These are phyloP conservation scores for Entomortierella lignicola DNA, from an alignment of 192 early-diverging fungal genomes.

Conservation along the genomic window DNA sequence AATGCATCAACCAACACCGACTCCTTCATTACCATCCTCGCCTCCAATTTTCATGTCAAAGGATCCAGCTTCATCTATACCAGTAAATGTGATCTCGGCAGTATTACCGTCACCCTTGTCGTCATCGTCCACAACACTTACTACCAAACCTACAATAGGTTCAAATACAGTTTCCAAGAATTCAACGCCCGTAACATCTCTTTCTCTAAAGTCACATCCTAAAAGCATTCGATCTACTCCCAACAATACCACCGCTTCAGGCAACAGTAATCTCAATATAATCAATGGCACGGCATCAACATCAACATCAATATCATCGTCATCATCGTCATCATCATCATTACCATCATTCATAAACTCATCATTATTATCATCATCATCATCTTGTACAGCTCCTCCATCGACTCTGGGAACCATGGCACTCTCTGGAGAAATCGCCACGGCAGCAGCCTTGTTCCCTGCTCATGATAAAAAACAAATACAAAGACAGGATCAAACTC, in stretches of 20 bases:
- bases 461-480: constrained; percentile 39
- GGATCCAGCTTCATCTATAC: not conserved
- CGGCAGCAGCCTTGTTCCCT: constrained; percentile 43
- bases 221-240: not conserved
- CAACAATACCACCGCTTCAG: not conserved
- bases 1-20: constrained; percentile 22
- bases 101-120: not conserved
- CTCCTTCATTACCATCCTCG: not conserved
- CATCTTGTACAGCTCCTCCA: not conserved
- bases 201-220: not conserved
- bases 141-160: not conserved
- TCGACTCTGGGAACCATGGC: constrained; percentile 36
- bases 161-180: not conserved
- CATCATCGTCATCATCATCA: not conserved
- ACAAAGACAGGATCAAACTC: constrained; percentile 33
- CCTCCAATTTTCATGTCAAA: not conserved
- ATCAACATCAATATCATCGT: not conserved
- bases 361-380: too few species aligned
- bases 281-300: not conserved
- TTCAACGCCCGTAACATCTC: not conserved
- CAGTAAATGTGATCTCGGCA: not conserved
- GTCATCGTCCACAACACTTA: not conserved
- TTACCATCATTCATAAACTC: not conserved
- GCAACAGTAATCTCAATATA: not conserved
- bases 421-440: constrained; percentile 44